phyloP scores from a whole-genome alignment of 306 rosid genomes.

The Lotus japonicus region DNA sequence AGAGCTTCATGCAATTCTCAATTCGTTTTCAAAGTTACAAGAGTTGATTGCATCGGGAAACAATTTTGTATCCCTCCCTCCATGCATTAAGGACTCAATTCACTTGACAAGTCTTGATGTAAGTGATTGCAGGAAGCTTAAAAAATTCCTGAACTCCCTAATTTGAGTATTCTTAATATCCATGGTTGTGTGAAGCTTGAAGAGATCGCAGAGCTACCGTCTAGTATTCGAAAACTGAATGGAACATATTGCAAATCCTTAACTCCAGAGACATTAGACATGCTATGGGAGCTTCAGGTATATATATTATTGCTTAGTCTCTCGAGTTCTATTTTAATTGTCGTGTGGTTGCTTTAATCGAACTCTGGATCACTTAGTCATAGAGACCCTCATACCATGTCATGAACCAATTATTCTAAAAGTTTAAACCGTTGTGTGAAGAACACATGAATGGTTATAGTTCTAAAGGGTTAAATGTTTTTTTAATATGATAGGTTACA shows the following conservation, averaged over 20 bases:
- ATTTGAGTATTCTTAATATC: background rate
- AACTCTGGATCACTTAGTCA: too few relatives aligned
- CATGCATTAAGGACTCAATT: background rate
- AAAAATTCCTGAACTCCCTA: background rate
- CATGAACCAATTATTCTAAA: too few relatives aligned
- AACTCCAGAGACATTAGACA: background rate
- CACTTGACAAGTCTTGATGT: background rate
- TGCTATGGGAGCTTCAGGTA: constrained; percentile 16
- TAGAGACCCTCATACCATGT: too few relatives aligned
- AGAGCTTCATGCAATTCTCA: background rate
- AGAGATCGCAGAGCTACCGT: constrained; percentile 5
- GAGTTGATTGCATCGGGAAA: background rate
- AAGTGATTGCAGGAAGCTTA: background rate
- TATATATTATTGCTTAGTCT: background rate
- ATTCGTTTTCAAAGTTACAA: background rate
- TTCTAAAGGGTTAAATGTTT: background rate
- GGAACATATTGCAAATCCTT: background rate
- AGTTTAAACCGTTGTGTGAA: too few relatives aligned
- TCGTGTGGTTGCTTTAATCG: too few relatives aligned
- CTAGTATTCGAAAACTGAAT: background rate
- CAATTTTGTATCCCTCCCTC: constrained; percentile 6
- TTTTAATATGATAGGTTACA: background rate
- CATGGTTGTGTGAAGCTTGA: background rate
- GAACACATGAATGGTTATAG: too few relatives aligned
- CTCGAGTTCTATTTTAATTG: background rate